Evolutionary conservation across 345 rosid genomes (phyloP).

Genomic region (Eucalyptus marginata): DNA sequence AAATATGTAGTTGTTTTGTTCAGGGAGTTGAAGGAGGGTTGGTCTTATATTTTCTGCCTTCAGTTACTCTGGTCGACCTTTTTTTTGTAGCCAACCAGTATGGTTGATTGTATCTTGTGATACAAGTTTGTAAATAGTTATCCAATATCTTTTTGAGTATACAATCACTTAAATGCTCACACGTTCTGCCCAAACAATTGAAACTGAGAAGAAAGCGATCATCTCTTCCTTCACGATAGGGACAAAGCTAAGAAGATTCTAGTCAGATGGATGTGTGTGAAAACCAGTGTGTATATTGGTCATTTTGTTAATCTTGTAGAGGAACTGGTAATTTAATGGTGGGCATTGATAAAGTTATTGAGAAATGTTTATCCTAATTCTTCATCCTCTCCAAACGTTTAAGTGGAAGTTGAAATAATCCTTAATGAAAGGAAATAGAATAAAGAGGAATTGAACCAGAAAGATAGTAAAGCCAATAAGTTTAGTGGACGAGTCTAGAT

Average conservation of each 20-base stretch:
- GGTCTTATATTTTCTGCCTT: background rate
- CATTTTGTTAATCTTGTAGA: background rate
- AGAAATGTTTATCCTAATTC: background rate
- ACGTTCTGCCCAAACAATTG: background rate
- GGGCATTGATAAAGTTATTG: background rate
- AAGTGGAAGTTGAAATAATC: background rate
- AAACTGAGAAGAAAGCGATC: background rate
- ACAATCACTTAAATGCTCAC: background rate
- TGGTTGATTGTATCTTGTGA: background rate
- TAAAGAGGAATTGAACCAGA: background rate
- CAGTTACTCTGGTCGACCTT: background rate
- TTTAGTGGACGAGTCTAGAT: background rate
- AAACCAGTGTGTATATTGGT: background rate
- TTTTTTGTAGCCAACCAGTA: background rate
- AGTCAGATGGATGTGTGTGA: background rate
- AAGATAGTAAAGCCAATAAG: background rate
- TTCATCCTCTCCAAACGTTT: background rate
- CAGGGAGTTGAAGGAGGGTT: background rate
- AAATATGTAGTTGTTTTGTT: background rate
- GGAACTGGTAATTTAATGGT: background rate
- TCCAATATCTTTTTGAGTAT: background rate
- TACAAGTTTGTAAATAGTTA: background rate
- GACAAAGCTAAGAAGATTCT: background rate
- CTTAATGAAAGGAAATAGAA: background rate
- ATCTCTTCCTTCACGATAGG: background rate